phyloP scores from a whole-genome alignment of 1,284 basidiomycete genomes.

The Pterula multifida region DNA sequence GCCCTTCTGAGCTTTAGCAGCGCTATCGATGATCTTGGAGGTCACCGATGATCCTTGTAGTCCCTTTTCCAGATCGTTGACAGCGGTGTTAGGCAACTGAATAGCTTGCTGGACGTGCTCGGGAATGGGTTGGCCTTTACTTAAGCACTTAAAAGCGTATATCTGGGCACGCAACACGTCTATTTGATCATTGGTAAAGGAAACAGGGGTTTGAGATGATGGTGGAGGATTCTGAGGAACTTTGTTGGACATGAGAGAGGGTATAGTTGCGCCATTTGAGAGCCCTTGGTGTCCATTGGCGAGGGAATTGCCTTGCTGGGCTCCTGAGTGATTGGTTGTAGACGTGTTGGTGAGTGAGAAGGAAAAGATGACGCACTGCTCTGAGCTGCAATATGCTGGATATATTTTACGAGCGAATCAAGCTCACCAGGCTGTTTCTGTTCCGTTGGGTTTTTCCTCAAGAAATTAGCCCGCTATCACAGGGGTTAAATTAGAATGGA shows the following conservation, averaged over 20 bases:
- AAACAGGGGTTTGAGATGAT: slow-evolving; percentile 49
- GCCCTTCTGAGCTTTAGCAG: slow-evolving; percentile 66
- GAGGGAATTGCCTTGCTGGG: background rate
- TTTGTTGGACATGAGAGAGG: slow-evolving; percentile 12
- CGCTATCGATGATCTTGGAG: slow-evolving; percentile 61
- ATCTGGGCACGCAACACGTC: slow-evolving; percentile 82
- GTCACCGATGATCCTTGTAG: slow-evolving; percentile 47
- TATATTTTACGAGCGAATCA: slow-evolving; percentile 30
- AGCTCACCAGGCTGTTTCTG: slow-evolving; percentile 32
- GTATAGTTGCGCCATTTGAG: background rate
- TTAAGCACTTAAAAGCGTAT: slow-evolving; percentile 78
- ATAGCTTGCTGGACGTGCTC: slow-evolving; percentile 73
- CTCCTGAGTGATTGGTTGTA: slow-evolving; percentile 4
- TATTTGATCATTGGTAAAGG: slow-evolving; percentile 79
- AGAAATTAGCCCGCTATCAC: slow-evolving; percentile 29
- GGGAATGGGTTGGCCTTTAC: slow-evolving; percentile 72
- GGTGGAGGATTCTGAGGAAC: slow-evolving; percentile 19
- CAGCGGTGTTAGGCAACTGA: slow-evolving; percentile 43
- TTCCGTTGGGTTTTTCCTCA: slow-evolving; percentile 34
- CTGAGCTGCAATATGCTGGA: slow-evolving; percentile 20
- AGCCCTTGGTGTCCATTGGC: background rate
- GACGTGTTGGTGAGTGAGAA: slow-evolving; percentile 1
- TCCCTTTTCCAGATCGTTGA: slow-evolving; percentile 53
- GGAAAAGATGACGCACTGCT: slow-evolving; percentile 20
- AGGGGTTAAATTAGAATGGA: background rate